phyloP scores from a whole-genome alignment of 139 green algal species.

The Desmodesmus armatus region DNA sequence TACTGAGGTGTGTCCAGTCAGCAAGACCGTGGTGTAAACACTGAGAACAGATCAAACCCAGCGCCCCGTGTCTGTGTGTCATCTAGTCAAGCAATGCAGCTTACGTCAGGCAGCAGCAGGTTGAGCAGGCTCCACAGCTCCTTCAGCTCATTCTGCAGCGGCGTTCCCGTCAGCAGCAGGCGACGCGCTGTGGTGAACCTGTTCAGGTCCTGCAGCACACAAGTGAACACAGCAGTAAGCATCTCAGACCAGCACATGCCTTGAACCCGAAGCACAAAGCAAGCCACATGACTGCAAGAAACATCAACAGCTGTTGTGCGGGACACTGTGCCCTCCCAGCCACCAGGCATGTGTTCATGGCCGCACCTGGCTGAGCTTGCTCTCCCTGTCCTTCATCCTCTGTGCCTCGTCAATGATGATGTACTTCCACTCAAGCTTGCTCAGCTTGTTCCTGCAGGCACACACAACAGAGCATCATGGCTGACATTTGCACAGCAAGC shows the following conservation, averaged over 20 bases:
- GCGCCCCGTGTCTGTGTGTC: too few species aligned
- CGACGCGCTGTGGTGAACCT: slow-evolving; percentile 72
- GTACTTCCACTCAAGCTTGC: slow-evolving; percentile 92
- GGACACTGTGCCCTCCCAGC: too few species aligned
- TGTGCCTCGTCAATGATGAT: slow-evolving; percentile 99
- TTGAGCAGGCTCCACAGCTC: slow-evolving; percentile 97
- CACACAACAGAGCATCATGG: too few species aligned
- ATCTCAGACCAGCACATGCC: slow-evolving; percentile 77
- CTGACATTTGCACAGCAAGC: too few species aligned
- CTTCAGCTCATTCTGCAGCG: slow-evolving; percentile 94
- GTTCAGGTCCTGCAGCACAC: slow-evolving; percentile 93
- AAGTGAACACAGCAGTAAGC: too few species aligned
- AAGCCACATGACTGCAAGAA: not conserved
- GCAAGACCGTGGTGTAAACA: too few species aligned
- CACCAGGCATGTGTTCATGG: too few species aligned
- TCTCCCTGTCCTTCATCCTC: slow-evolving; percentile 72
- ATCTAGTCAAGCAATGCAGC: not conserved
- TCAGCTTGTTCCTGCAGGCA: too few species aligned
- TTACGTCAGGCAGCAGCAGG: slow-evolving; percentile 87
- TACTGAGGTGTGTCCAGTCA: too few species aligned
- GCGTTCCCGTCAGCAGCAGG: slow-evolving; percentile 84
- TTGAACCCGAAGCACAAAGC: not conserved
- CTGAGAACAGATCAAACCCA: too few species aligned
- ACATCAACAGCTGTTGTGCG: not conserved
- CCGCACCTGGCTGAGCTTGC: slow-evolving; percentile 42